Percentiles rank a stretch among this genome's conserved stretches.
These are phyloP conservation scores for apple (Malus domestica) DNA, from an alignment of 306 rosid genomes.

Conservation along the genomic window ASM211411v1 NC_041805.1:7865001-7865500, in stretches of 20 bases:
- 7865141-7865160: conserved; percentile 74
- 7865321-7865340: background rate
- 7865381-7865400: conserved; percentile 85
- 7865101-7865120: conserved; percentile 91
- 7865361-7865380: conserved; percentile 54
- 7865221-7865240: conserved; percentile 49
- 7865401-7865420: conserved; percentile 91
- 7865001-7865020: background rate
- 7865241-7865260: conserved; percentile 60
- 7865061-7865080: conserved; percentile 82
- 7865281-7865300: conserved; percentile 43
- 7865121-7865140: conserved; percentile 50
- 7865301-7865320: background rate
- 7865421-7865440: conserved; percentile 46
- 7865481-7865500: background rate
- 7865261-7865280: conserved; percentile 68
- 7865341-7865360: conserved; percentile 20
- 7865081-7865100: conserved; percentile 75
- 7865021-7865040: background rate
- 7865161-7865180: conserved; percentile 55
- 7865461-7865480: background rate
- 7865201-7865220: conserved; percentile 27
- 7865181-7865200: conserved; percentile 38
- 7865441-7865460: background rate
- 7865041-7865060: conserved; percentile 58